Conservation (phyloP, 2,329 filamentous ascomycete genomes). For the Ophiocordyceps camponoti-leonardi region DNA sequence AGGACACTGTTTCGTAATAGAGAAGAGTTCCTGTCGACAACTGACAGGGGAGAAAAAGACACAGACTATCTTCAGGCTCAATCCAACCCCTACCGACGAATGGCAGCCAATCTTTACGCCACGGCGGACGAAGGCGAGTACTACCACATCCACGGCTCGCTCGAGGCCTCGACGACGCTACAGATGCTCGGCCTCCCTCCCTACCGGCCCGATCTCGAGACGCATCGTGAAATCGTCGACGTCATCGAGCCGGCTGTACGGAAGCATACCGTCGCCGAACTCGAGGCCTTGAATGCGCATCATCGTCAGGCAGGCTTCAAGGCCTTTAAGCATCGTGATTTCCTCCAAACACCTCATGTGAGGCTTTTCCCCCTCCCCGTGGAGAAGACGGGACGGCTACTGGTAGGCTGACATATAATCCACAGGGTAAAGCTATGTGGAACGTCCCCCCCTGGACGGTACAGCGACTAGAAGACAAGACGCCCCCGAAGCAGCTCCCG, state of each 20-base stretch:
- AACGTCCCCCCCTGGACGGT: slow-evolving; percentile 30
- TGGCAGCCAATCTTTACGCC: slow-evolving; percentile 56
- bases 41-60: slow-evolving; percentile 24
- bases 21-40: no score
- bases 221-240: slow-evolving; percentile 40
- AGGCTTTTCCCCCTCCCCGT: slow-evolving; percentile 3
- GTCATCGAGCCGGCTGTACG: slow-evolving; percentile 42
- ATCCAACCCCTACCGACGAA: slow-evolving; percentile 51
- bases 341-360: slow-evolving; percentile 31
- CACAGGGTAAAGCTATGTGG: slow-evolving; percentile 26
- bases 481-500: slow-evolving; percentile 20
- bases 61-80: slow-evolving; percentile 57
- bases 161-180: slow-evolving; percentile 53
- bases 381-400: no score
- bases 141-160: slow-evolving; percentile 60
- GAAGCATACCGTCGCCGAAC: slow-evolving; percentile 32
- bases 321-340: slow-evolving; percentile 41
- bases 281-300: slow-evolving; percentile 39
- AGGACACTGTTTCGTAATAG: no score
- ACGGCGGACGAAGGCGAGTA: slow-evolving; percentile 49
- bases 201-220: slow-evolving; percentile 39
- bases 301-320: slow-evolving; percentile 42
- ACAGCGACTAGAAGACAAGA: slow-evolving; percentile 28
- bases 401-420: no score
- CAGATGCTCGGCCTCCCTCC: slow-evolving; percentile 52